Percentiles rank a stretch among this genome's conserved stretches.
Evolutionary conservation across 495 filamentous ascomycete species (phyloP).

Genomic region (Penicillium arizonense): DNA sequence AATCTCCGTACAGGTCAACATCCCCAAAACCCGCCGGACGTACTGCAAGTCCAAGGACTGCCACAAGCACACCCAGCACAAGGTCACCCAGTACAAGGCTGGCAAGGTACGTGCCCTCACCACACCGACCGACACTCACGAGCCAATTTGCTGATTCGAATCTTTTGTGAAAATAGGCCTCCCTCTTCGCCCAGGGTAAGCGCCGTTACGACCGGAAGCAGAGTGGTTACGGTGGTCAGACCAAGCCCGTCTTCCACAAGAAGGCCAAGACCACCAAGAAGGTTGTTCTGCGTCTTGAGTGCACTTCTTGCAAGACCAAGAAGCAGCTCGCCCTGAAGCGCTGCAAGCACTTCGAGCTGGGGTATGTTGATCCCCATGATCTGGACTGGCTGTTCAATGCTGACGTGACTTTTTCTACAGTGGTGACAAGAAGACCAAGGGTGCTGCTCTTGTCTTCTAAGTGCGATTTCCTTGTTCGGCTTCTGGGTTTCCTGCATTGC

Average conservation of each 20-base stretch:
- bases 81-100: conserved; percentile 97
- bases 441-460: conserved; percentile 99
- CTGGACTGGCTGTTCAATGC: conserved; percentile 4
- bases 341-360: conserved; percentile 99
- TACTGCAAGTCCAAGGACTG: conserved; percentile 95
- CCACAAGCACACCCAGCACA: conserved; percentile 92
- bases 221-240: conserved; percentile 98
- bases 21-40: conserved; percentile 87
- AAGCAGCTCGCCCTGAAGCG: conserved; percentile 96
- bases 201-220: conserved; percentile 99
- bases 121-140: conserved; percentile 1
- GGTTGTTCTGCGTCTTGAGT: conserved; percentile 96
- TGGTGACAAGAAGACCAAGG: conserved; percentile 99
- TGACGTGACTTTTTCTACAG: conserved; percentile 49
- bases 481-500: conserved; percentile 49
- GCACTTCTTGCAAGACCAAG: conserved; percentile 96
- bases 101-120: conserved; percentile 62
- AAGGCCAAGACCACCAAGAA: conserved; percentile 99
- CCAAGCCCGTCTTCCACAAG: conserved; percentile 99
- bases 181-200: conserved; percentile 96
- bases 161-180: conserved; percentile 57
- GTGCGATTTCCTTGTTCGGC: conserved; percentile 50
- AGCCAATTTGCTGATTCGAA: conserved; percentile 24
- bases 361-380: conserved; percentile 58
- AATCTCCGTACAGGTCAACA: conserved; percentile 64